Conservation (phyloP, 73 alveolate species). For the Paramecium biaurelia region DNA sequence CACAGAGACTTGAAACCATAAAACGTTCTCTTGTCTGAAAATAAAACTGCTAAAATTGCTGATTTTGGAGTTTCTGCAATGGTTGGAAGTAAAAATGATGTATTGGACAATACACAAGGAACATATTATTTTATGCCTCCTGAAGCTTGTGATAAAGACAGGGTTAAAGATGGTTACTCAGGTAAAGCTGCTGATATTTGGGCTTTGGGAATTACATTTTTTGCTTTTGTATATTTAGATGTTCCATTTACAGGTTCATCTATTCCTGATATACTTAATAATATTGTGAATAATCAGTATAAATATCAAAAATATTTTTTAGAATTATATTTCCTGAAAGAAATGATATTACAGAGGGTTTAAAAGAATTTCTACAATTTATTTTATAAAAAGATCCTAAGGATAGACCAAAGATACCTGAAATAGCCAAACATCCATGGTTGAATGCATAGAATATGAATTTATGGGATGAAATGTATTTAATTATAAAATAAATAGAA, state of each 20-base stretch:
- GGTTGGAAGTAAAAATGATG: conserved; percentile 72
- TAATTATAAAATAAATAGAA: neutral
- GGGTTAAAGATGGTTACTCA: conserved; percentile 68
- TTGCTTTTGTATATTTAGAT: conserved; percentile 80
- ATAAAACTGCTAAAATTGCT: conserved; percentile 83
- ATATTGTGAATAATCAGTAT: conserved; percentile 59
- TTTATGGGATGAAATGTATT: conserved; percentile 56
- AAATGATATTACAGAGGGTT: conserved; percentile 72
- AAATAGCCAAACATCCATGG: conserved; percentile 49
- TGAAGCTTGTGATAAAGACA: conserved; percentile 79
- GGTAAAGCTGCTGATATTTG: conserved; percentile 97
- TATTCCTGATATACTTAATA: conserved; percentile 79
- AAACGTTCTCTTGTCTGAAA: conserved; percentile 84
- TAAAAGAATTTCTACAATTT: conserved; percentile 67
- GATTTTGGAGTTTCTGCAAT: conserved; percentile 89
- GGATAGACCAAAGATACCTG: conserved; percentile 64
- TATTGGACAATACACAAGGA: conserved; percentile 84
- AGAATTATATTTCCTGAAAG: conserved; percentile 70
- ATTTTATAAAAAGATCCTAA: conserved; percentile 89
- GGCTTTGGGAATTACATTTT: conserved; percentile 94
- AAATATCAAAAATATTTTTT: neutral
- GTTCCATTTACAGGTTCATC: conserved; percentile 87
- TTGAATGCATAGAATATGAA: neutral
- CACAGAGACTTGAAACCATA: conserved; percentile 98
- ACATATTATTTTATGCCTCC: conserved; percentile 97